Conservation (phyloP, 495 filamentous ascomycete species). For the Penicillium arizonense region DNA sequence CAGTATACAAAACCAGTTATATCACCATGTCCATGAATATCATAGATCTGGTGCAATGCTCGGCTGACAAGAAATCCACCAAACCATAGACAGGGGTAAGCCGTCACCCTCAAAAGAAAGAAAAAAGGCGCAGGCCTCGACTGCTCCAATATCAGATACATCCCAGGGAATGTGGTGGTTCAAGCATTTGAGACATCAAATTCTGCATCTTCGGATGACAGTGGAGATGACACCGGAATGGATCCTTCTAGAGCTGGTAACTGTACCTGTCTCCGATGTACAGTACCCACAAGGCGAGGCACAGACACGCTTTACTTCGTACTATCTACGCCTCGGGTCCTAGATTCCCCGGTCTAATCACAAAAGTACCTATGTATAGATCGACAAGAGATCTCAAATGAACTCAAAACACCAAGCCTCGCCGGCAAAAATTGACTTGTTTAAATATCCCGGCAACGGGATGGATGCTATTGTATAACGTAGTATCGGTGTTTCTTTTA, state of each 20-base stretch:
- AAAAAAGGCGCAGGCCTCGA: conserved; percentile 4
- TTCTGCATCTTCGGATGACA: conserved; percentile 5
- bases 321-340: background rate
- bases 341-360: conserved; percentile 2
- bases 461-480: conserved; percentile 28
- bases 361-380: conserved; percentile 5
- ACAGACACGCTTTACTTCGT: background rate
- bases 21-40: background rate
- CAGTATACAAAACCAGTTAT: background rate
- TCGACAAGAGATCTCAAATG: conserved; percentile 3
- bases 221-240: conserved; percentile 5
- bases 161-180: background rate
- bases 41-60: background rate
- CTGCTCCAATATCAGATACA: background rate
- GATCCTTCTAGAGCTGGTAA: background rate
- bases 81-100: background rate
- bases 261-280: background rate
- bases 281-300: background rate
- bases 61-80: background rate
- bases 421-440: conserved; percentile 2
- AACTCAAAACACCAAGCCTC: conserved; percentile 1
- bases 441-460: conserved; percentile 22
- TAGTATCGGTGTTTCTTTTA: conserved; percentile 21
- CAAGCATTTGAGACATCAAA: background rate
- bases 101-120: background rate